These are phyloP conservation scores for Trichosanthes truncata DNA, from an alignment of 306 rosid species.

Conservation along the genomic window DNA sequence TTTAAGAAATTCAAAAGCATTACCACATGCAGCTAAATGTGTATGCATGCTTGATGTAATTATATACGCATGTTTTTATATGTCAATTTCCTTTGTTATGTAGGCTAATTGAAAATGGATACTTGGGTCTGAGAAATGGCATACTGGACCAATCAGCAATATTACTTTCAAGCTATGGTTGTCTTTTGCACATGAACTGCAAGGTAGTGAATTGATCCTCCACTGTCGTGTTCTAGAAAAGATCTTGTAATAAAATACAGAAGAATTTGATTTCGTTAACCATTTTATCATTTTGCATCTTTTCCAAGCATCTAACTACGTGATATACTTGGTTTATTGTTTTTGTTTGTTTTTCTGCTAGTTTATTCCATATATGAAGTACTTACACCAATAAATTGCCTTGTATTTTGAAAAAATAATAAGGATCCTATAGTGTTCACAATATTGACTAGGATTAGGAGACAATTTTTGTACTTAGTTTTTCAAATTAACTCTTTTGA, in stretches of 20 bases:
- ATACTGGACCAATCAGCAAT: conserved; percentile 97
- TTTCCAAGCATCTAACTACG: neutral
- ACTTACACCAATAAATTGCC: neutral
- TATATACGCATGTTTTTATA: neutral
- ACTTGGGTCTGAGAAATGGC: conserved; percentile 89
- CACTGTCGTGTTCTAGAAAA: neutral
- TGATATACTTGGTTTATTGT: neutral
- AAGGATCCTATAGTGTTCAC: neutral
- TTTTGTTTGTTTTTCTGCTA: neutral
- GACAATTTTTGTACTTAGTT: neutral
- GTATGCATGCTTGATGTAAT: neutral
- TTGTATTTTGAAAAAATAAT: neutral
- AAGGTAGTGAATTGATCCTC: conserved; percentile 46
- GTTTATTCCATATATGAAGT: neutral
- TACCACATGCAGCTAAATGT: neutral
- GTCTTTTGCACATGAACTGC: conserved; percentile 93
- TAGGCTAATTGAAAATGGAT: conserved; percentile 90
- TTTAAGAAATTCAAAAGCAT: neutral
- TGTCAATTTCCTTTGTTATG: neutral
- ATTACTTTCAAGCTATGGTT: conserved; percentile 72
- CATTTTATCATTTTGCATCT: neutral
- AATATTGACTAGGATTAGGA: neutral
- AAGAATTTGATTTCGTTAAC: neutral
- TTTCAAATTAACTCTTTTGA: neutral
- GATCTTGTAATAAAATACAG: neutral